Conservation (phyloP, 345 rosid genomes). For the Corymbia maculata region DNA sequence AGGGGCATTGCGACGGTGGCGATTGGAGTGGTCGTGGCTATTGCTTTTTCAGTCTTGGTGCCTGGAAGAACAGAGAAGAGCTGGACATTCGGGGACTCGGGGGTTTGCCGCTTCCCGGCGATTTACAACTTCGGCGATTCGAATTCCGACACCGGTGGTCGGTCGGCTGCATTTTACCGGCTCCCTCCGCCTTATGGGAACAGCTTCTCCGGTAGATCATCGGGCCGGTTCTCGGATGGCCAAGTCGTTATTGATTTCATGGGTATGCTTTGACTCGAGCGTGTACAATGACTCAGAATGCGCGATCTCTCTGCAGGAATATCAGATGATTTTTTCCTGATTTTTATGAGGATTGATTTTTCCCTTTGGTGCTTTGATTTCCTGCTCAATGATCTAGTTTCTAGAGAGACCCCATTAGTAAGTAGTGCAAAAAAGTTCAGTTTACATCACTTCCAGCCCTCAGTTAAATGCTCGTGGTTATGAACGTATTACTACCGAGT, state of each 20-base stretch:
- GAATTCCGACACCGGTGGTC: conserved; percentile 11
- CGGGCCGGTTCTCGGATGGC: conserved; percentile 8
- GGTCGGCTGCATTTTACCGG: not conserved
- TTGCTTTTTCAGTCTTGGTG: not conserved
- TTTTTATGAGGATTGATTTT: not conserved
- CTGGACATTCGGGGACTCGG: not conserved
- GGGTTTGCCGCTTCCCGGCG: conserved; percentile 3
- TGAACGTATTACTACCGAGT: not conserved
- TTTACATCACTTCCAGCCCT: not conserved
- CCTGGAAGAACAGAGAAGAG: not conserved
- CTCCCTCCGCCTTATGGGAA: conserved; percentile 1
- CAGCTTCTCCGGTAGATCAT: not conserved
- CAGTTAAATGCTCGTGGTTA: not conserved
- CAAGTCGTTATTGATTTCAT: conserved; percentile 8
- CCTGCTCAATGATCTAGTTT: not conserved
- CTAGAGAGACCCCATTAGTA: not conserved
- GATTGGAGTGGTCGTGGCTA: not conserved
- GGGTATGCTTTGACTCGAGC: not conserved
- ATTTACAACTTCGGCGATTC: conserved; percentile 14
- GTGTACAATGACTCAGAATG: too few species aligned
- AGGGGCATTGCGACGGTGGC: not conserved
- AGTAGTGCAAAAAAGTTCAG: not conserved
- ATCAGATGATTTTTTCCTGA: not conserved
- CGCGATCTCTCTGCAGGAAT: not conserved
- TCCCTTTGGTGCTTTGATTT: not conserved